phyloP scores from a whole-genome alignment of 2,329 filamentous ascomycete genomes.

The Fusarium illudens region DNA sequence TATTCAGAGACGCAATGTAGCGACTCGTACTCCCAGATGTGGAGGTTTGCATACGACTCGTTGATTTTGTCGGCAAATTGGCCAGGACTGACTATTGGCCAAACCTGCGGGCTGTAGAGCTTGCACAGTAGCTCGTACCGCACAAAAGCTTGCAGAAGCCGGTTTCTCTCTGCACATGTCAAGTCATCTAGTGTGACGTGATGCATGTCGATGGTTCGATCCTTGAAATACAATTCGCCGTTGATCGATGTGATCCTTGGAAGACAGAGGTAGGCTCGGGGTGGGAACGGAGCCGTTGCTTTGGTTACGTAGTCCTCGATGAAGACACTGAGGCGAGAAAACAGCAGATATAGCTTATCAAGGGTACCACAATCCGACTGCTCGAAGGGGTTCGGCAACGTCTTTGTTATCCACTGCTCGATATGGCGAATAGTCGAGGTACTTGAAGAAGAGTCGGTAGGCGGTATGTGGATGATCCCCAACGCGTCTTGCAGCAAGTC shows the following conservation, averaged over 20 bases:
- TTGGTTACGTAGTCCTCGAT: constrained; percentile 29
- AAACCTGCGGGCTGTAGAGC: background rate
- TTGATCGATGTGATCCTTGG: background rate
- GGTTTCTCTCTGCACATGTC: background rate
- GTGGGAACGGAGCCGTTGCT: constrained; percentile 3
- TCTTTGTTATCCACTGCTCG: background rate
- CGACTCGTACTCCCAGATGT: background rate
- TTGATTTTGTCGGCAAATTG: background rate
- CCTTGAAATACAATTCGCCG: background rate
- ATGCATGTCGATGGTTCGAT: background rate
- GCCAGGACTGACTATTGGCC: background rate
- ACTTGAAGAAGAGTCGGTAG: background rate
- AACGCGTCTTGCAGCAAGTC: constrained; percentile 2
- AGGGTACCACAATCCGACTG: background rate
- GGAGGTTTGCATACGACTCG: background rate
- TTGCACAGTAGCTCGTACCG: constrained; percentile 12
- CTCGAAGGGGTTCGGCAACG: constrained; percentile 1
- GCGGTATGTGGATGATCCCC: background rate
- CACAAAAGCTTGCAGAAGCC: background rate
- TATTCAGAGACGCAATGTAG: constrained; percentile 11
- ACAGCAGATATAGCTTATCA: background rate
- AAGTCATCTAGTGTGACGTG: background rate
- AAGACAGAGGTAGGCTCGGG: constrained; percentile 14
- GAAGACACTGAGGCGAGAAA: constrained; percentile 8
- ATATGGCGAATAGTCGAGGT: background rate